Evolutionary conservation across 1,139 yeast species (phyloP).

Genomic region (Saccharomyces hybrid): DNA sequence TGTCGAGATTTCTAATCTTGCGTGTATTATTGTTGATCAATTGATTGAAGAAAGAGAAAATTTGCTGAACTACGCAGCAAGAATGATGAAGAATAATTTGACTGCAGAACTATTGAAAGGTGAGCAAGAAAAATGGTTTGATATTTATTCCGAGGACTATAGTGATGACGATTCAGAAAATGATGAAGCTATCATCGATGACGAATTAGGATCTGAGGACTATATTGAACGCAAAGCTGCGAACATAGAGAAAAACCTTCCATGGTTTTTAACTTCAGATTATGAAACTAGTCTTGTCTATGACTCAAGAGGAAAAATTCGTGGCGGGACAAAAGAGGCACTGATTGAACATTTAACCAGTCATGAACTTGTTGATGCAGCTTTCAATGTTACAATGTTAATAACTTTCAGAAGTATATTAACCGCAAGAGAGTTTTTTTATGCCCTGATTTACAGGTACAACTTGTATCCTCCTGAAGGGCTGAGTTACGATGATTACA

Average conservation of each 20-base stretch:
- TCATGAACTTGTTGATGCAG: constrained; percentile 61
- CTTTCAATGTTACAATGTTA: constrained; percentile 63
- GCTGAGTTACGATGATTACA: constrained; percentile 72
- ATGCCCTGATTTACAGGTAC: constrained; percentile 56
- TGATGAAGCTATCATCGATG: constrained; percentile 23
- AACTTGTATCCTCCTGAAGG: constrained; percentile 83
- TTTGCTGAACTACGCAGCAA: constrained; percentile 60
- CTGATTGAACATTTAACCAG: constrained; percentile 77
- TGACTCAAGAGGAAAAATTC: constrained; percentile 64
- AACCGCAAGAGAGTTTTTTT: constrained; percentile 58
- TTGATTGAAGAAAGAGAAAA: constrained; percentile 65
- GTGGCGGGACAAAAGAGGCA: constrained; percentile 83
- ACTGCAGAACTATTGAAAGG: constrained; percentile 53
- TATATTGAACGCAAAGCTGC: background rate
- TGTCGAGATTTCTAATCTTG: constrained; percentile 37
- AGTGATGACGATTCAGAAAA: constrained; percentile 10
- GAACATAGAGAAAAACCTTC: constrained; percentile 32
- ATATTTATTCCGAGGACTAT: constrained; percentile 12
- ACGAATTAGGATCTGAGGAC: constrained; percentile 11
- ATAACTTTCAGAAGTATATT: constrained; percentile 72
- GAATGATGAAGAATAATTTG: constrained; percentile 69
- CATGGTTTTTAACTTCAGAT: constrained; percentile 81
- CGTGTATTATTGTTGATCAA: constrained; percentile 44
- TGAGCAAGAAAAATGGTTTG: constrained; percentile 32
- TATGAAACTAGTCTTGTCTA: constrained; percentile 64